These are phyloP conservation scores for Solanum rostratum DNA, from an alignment of 257 asterid species.

Conservation along the genomic window DNA sequence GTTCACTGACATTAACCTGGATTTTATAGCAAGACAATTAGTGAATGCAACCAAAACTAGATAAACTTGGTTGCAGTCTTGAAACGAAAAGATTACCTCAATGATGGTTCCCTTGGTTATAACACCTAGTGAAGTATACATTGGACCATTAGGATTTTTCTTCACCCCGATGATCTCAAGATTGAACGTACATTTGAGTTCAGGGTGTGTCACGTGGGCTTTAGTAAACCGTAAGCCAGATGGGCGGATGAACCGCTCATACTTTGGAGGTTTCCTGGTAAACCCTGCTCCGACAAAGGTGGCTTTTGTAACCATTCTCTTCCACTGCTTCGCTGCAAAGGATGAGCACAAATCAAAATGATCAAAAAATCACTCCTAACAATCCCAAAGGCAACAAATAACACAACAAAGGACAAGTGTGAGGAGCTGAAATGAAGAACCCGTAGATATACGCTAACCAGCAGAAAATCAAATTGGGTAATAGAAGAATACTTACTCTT, in stretches of 20 bases:
- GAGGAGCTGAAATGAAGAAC: not conserved
- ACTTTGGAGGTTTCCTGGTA: slow-evolving; percentile 95
- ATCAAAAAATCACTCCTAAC: not conserved
- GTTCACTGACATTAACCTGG: slow-evolving; percentile 89
- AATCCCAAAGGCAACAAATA: not conserved
- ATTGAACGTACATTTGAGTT: slow-evolving; percentile 85
- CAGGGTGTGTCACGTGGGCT: slow-evolving; percentile 96
- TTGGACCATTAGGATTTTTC: slow-evolving; percentile 93
- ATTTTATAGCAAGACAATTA: slow-evolving; percentile 2
- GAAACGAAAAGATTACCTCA: slow-evolving; percentile 39
- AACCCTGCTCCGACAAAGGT: slow-evolving; percentile 89
- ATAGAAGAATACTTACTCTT: slow-evolving; percentile 52
- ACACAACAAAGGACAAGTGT: not conserved
- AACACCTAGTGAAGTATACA: slow-evolving; percentile 94
- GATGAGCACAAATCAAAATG: not conserved
- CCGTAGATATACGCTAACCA: not conserved
- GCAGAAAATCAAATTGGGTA: not conserved
- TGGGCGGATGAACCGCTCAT: slow-evolving; percentile 94
- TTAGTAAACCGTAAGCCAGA: slow-evolving; percentile 81
- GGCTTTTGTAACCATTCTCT: slow-evolving; percentile 97
- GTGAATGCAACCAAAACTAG: not conserved
- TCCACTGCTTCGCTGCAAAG: slow-evolving; percentile 93
- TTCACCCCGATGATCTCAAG: slow-evolving; percentile 89
- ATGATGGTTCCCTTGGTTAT: slow-evolving; percentile 82
- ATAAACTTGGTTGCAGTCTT: not conserved